These are phyloP conservation scores for Rhizopogon rudus DNA, from an alignment of 768 basidiomycete genomes.

Conservation along the genomic window DNA sequence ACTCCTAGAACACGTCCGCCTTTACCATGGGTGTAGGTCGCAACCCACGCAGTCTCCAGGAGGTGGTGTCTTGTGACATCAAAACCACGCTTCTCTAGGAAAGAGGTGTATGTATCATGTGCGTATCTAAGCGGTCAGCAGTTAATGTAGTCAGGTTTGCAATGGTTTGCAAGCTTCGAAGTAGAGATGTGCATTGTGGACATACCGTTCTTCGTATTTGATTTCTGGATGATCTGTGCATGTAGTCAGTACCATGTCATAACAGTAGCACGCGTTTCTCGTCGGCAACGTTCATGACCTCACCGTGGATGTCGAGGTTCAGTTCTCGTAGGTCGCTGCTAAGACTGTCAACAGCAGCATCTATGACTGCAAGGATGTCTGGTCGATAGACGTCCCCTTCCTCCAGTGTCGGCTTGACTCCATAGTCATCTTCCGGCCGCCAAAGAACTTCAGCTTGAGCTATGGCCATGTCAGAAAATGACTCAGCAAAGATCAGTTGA, in stretches of 20 bases:
- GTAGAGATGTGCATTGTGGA: background rate
- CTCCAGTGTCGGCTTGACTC: constrained; percentile 12
- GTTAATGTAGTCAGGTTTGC: background rate
- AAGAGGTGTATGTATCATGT: constrained; percentile 64
- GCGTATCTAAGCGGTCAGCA: constrained; percentile 44
- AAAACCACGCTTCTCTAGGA: constrained; percentile 65
- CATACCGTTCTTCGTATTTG: constrained; percentile 55
- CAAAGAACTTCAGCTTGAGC: constrained; percentile 24
- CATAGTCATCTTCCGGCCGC: constrained; percentile 27
- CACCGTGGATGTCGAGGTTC: constrained; percentile 70
- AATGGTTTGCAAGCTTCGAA: background rate
- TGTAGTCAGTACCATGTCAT: background rate
- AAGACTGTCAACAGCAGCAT: constrained; percentile 41
- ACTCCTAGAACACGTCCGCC: constrained; percentile 72
- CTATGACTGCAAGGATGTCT: constrained; percentile 52
- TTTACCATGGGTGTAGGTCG: constrained; percentile 55
- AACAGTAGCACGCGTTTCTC: background rate
- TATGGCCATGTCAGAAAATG: background rate
- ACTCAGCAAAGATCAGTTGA: background rate
- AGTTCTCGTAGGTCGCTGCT: constrained; percentile 48
- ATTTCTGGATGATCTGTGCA: constrained; percentile 63
- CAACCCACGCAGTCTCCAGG: constrained; percentile 73
- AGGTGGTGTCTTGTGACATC: constrained; percentile 54
- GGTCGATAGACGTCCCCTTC: constrained; percentile 34
- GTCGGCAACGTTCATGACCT: background rate